These are phyloP conservation scores for Suillus lakei DNA, from an alignment of 768 basidiomycete genomes.

Conservation along the genomic window DNA sequence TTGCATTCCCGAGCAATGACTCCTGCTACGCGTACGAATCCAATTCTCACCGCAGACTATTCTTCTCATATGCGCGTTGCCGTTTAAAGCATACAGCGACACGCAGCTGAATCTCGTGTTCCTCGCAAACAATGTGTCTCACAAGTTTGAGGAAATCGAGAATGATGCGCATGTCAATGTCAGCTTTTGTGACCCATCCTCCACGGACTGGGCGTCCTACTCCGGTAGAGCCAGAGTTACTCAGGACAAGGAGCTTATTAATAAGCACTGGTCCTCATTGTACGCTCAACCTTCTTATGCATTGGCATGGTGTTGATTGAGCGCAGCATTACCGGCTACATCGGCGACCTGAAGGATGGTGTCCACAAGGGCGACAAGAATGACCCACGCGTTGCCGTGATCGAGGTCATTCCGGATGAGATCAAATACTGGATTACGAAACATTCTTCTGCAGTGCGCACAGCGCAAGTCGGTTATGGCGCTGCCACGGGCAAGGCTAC, in stretches of 20 bases:
- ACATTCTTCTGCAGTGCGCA: slow-evolving; percentile 59
- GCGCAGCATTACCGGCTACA: slow-evolving; percentile 71
- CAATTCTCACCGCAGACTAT: neutral
- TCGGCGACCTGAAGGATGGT: slow-evolving; percentile 86
- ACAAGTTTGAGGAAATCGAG: slow-evolving; percentile 78
- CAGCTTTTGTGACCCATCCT: slow-evolving; percentile 69
- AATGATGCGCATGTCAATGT: slow-evolving; percentile 82
- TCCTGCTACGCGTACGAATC: slow-evolving; percentile 61
- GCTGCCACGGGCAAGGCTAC: slow-evolving; percentile 66
- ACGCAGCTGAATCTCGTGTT: slow-evolving; percentile 64
- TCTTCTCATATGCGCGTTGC: neutral
- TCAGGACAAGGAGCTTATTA: slow-evolving; percentile 65
- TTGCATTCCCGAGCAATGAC: slow-evolving; percentile 86
- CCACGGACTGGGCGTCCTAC: slow-evolving; percentile 82
- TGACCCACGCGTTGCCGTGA: slow-evolving; percentile 81
- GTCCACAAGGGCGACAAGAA: slow-evolving; percentile 78
- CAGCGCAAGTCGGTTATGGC: slow-evolving; percentile 61
- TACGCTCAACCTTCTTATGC: slow-evolving; percentile 28
- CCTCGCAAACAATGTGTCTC: slow-evolving; percentile 73
- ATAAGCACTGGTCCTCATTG: slow-evolving; percentile 66
- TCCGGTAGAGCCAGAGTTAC: slow-evolving; percentile 72
- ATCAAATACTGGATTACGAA: slow-evolving; percentile 83
- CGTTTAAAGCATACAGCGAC: slow-evolving; percentile 44
- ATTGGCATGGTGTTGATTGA: slow-evolving; percentile 5
- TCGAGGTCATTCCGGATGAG: slow-evolving; percentile 79